A percentile compares a stretch with the other conserved stretches of the same genome.
These are phyloP conservation scores for Pisolithus sp. DNA, from an alignment of 768 basidiomycete genomes.

Conservation along the genomic window DNA sequence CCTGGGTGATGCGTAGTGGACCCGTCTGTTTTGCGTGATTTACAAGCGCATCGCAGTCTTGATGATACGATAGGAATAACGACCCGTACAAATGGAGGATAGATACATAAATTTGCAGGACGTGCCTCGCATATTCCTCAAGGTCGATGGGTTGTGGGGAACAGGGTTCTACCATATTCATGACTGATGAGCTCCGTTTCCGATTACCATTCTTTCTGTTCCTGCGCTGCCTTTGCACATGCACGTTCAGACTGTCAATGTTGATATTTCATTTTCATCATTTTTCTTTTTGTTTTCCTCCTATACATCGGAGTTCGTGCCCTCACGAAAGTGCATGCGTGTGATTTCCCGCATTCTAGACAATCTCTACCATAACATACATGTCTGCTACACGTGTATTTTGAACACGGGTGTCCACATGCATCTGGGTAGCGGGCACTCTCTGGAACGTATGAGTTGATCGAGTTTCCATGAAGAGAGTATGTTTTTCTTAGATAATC, in stretches of 20 bases:
- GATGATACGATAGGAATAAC: slow-evolving; percentile 43
- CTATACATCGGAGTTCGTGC: slow-evolving; percentile 16
- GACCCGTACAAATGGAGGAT: slow-evolving; percentile 25
- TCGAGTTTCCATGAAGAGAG: slow-evolving; percentile 3
- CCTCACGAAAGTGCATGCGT: slow-evolving; percentile 22
- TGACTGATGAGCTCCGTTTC: slow-evolving; percentile 24
- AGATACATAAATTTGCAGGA: slow-evolving; percentile 7
- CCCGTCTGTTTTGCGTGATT: slow-evolving; percentile 79
- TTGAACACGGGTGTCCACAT: no score
- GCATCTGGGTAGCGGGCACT: neutral
- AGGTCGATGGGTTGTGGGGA: slow-evolving; percentile 19
- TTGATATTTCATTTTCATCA: slow-evolving; percentile 6
- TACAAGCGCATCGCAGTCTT: slow-evolving; percentile 81
- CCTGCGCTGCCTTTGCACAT: slow-evolving; percentile 15
- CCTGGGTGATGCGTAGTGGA: slow-evolving; percentile 50
- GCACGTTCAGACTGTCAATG: slow-evolving; percentile 4
- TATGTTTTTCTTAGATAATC: slow-evolving; percentile 27
- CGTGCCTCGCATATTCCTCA: slow-evolving; percentile 10
- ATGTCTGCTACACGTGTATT: slow-evolving; percentile 21
- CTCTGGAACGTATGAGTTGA: no score
- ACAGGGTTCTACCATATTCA: slow-evolving; percentile 14
- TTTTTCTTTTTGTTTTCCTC: neutral
- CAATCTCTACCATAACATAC: slow-evolving; percentile 18
- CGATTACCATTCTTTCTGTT: slow-evolving; percentile 7
- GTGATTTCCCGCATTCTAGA: slow-evolving; percentile 11